phyloP scores from a whole-genome alignment of 2,329 filamentous ascomycete species.

The Dothideomycetes sp. region DNA sequence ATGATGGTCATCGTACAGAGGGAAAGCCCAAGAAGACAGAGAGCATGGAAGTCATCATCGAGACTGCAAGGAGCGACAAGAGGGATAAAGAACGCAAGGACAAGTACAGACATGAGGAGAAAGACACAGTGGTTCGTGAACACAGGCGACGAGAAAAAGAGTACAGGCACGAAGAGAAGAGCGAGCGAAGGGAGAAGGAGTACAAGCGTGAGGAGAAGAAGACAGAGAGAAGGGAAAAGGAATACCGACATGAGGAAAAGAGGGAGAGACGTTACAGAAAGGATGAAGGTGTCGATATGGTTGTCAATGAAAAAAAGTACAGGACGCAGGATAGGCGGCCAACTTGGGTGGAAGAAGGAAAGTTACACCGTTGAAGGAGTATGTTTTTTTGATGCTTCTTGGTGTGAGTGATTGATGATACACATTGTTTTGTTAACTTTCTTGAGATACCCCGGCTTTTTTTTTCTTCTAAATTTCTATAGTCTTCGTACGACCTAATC shows the following conservation, averaged over 20 bases:
- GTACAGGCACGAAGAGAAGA: constrained; percentile 6
- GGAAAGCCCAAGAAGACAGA: background rate
- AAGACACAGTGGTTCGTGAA: background rate
- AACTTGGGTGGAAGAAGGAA: constrained; percentile 1
- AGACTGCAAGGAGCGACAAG: background rate
- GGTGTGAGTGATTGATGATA: no score
- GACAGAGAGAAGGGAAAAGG: background rate
- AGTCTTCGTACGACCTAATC: no score
- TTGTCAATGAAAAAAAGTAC: background rate
- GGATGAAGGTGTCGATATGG: background rate
- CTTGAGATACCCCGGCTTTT: no score
- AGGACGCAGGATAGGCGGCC: constrained; percentile 7
- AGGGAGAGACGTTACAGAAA: background rate
- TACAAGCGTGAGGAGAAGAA: background rate
- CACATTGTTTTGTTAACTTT: no score
- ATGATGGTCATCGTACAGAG: background rate
- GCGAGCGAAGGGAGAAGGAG: background rate
- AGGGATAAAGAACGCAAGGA: background rate
- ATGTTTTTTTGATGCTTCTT: no score
- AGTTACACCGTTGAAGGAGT: no score
- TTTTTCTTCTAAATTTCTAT: no score
- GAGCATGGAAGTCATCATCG: constrained; percentile 5
- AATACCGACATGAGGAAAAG: background rate
- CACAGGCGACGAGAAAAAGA: constrained; percentile 1
- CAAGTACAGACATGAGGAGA: constrained; percentile 1